Evolutionary conservation across 805 yeast species (phyloP).

Genomic region (Scheffersomyces spartinae): DNA sequence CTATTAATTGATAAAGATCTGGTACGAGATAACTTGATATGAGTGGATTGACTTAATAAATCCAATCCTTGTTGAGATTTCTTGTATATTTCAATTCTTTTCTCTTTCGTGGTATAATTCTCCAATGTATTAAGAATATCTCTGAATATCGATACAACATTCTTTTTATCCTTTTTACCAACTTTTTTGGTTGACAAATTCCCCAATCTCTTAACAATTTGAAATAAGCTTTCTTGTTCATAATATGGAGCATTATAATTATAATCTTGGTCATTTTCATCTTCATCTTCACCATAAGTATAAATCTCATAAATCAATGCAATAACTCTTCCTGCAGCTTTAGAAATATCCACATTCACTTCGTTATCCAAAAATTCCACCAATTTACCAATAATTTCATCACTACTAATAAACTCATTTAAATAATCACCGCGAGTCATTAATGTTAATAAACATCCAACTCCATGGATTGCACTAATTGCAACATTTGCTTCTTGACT

Average conservation of each 20-base stretch:
- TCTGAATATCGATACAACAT: constrained; percentile 46
- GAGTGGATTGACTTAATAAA: constrained; percentile 18
- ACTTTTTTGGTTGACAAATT: constrained; percentile 44
- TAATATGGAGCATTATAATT: constrained; percentile 39
- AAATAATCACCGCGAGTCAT: constrained; percentile 31
- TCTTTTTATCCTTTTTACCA: constrained; percentile 53
- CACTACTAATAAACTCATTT: constrained; percentile 26
- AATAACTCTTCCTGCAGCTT: constrained; percentile 43
- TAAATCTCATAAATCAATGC: constrained; percentile 47
- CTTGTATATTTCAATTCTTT: constrained; percentile 24
- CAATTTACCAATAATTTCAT: constrained; percentile 27
- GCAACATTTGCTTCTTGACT: constrained; percentile 25
- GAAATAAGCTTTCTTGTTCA: constrained; percentile 37
- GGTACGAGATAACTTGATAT: constrained; percentile 33
- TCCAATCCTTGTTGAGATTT: constrained; percentile 24
- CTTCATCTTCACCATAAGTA: constrained; percentile 29
- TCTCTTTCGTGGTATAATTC: constrained; percentile 21
- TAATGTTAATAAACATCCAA: constrained; percentile 33
- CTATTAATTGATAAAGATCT: constrained; percentile 35
- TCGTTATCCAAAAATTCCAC: constrained; percentile 32
- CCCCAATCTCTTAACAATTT: constrained; percentile 30
- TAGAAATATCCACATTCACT: constrained; percentile 32
- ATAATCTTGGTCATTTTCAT: constrained; percentile 22
- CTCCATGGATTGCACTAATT: constrained; percentile 34
- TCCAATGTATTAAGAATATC: constrained; percentile 42